Percentiles rank a stretch among this genome's conserved stretches.
Evolutionary conservation across 352 stramenopile genomes (phyloP).

Genomic region (Phytophthora hibernalis): DNA sequence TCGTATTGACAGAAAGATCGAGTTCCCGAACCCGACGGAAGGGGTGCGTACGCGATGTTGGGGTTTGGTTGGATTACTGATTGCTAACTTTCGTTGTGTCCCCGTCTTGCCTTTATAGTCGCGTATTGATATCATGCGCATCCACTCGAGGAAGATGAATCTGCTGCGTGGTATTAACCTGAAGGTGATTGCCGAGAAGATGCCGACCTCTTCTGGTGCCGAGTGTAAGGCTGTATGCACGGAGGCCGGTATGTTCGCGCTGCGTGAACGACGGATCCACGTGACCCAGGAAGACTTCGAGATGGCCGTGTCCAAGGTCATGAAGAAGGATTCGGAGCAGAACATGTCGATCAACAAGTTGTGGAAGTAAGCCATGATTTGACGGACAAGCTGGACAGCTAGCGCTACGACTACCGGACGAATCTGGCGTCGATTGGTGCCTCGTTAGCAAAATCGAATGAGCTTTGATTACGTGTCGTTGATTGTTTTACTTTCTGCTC

Average conservation of each 20-base stretch:
- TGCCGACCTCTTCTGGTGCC: slow-evolving; percentile 96
- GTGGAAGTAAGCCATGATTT: slow-evolving; percentile 95
- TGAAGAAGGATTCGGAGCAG: slow-evolving; percentile 99
- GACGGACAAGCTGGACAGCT: slow-evolving; percentile 4
- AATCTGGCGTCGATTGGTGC: slow-evolving; percentile 3
- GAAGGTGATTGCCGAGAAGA: slow-evolving; percentile 98
- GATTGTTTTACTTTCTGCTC: slow-evolving; percentile 11
- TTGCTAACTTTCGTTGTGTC: slow-evolving; percentile 23
- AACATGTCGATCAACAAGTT: slow-evolving; percentile 99
- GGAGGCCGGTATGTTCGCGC: slow-evolving; percentile 99
- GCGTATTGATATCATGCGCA: slow-evolving; percentile 98
- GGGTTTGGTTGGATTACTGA: not conserved
- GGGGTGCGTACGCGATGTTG: slow-evolving; percentile 58
- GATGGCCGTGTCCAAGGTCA: slow-evolving; percentile 99
- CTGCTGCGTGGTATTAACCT: slow-evolving; percentile 99
- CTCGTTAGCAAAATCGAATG: slow-evolving; percentile 37
- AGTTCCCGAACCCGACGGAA: slow-evolving; percentile 99
- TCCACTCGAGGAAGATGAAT: slow-evolving; percentile 99
- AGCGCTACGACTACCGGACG: slow-evolving; percentile 17
- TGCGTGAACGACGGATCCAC: slow-evolving; percentile 98
- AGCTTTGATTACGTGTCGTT: slow-evolving; percentile 33
- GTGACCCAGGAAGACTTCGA: slow-evolving; percentile 99
- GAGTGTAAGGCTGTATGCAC: slow-evolving; percentile 99
- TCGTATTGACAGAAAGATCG: slow-evolving; percentile 99
- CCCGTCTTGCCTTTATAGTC: slow-evolving; percentile 53